phyloP scores from a whole-genome alignment of 2,329 filamentous ascomycete species.

The Xylariaceae sp. region DNA sequence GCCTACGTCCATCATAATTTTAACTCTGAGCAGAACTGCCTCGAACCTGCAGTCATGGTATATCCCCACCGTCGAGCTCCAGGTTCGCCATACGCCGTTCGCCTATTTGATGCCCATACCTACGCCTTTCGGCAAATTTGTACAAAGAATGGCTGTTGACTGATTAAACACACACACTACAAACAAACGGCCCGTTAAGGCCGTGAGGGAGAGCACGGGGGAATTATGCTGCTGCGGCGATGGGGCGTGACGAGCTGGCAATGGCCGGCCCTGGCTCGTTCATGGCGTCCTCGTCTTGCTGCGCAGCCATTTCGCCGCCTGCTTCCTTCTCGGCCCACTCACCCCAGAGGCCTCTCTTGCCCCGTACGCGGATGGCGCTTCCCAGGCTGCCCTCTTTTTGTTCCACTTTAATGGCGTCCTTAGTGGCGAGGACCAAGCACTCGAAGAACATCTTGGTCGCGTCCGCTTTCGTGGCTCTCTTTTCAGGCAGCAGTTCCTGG shows the following conservation, averaged over 20 bases:
- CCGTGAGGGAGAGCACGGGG: neutral
- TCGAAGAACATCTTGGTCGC: constrained; percentile 99
- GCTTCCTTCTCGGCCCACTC: constrained; percentile 84
- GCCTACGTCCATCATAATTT: constrained; percentile 25
- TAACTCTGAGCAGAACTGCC: constrained; percentile 23
- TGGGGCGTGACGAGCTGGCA: constrained; percentile 29
- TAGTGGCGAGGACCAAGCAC: constrained; percentile 89
- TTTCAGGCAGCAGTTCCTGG: constrained; percentile 85
- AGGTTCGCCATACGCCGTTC: constrained; percentile 31
- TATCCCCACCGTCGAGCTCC: constrained; percentile 26
- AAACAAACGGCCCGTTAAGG: constrained; percentile 3
- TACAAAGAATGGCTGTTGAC: constrained; percentile 32
- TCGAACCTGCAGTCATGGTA: constrained; percentile 33
- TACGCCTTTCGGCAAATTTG: constrained; percentile 31
- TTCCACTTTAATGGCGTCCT: constrained; percentile 96
- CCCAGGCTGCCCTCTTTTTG: constrained; percentile 73
- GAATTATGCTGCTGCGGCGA: constrained; percentile 31
- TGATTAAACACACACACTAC: constrained; percentile 15
- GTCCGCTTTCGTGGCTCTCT: constrained; percentile 77
- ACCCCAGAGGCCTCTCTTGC: constrained; percentile 95
- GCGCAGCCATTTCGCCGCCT: constrained; percentile 58
- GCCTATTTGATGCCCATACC: constrained; percentile 26
- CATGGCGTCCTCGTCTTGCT: constrained; percentile 43
- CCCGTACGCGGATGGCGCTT: constrained; percentile 76
- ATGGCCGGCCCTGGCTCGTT: constrained; percentile 35